Conservation (phyloP, 2,329 filamentous ascomycete species). For the Talaromyces sp. region DNA sequence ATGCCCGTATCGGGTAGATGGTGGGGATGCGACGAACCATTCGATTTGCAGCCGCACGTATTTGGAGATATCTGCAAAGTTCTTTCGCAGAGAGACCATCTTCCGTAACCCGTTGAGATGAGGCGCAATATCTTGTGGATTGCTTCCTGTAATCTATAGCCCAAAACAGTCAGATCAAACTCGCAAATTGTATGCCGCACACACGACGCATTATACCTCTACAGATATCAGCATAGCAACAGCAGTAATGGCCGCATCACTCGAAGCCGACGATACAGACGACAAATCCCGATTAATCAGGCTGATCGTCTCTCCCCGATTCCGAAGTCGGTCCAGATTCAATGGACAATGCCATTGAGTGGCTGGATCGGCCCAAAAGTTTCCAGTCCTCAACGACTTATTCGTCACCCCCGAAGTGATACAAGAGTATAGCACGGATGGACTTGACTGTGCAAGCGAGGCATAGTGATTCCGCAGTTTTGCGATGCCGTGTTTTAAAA, state of each 20-base stretch:
- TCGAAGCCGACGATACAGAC: constrained; percentile 33
- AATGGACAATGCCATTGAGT: constrained; percentile 27
- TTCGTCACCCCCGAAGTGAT: constrained; percentile 37
- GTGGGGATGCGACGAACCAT: constrained; percentile 26
- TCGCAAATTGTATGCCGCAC: not conserved
- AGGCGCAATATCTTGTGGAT: constrained; percentile 36
- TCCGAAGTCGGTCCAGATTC: constrained; percentile 35
- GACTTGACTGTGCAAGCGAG: constrained; percentile 31
- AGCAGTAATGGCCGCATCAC: constrained; percentile 36
- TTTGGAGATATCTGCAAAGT: constrained; percentile 33
- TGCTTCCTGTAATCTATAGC: constrained; percentile 34
- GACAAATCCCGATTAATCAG: constrained; percentile 37
- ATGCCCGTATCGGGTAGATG: no score
- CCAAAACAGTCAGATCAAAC: not conserved
- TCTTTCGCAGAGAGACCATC: constrained; percentile 35
- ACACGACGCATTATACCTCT: constrained; percentile 29
- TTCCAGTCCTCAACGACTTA: constrained; percentile 29
- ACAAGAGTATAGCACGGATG: constrained; percentile 32
- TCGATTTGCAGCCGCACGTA: constrained; percentile 37
- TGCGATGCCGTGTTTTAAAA: constrained; percentile 31
- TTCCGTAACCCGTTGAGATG: constrained; percentile 37
- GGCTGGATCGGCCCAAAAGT: constrained; percentile 30
- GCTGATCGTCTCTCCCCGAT: constrained; percentile 36
- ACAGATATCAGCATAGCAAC: constrained; percentile 37
- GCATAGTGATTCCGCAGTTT: constrained; percentile 34